These are phyloP conservation scores for Glebionis coronaria DNA, from an alignment of 129 eudicot genomes.

Conservation along the genomic window DNA sequence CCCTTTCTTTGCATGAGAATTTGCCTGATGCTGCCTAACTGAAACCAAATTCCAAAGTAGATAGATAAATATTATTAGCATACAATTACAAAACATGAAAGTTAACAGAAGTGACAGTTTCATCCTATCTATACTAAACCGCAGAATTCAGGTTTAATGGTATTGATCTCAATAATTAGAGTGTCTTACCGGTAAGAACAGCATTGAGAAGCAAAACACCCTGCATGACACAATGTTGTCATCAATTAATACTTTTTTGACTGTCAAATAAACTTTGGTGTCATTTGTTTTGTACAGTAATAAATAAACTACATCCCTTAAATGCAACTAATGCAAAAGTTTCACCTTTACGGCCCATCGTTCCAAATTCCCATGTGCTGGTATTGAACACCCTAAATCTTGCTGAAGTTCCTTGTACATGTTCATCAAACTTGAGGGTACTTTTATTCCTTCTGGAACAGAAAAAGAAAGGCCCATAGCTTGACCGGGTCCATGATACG, in stretches of 20 bases:
- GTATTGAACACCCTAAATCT: conserved; percentile 80
- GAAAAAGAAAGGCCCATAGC: conserved; percentile 99
- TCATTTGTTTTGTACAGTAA: background rate
- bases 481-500: conserved; percentile 98
- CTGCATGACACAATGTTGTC: conserved; percentile 36
- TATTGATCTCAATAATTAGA: background rate
- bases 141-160: background rate
- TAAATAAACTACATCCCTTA: background rate
- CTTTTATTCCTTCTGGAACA: conserved; percentile 74
- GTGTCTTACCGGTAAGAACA: conserved; percentile 79
- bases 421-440: conserved; percentile 88
- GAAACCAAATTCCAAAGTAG: background rate
- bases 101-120: background rate
- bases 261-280: background rate
- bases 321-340: background rate
- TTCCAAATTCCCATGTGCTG: conserved; percentile 86
- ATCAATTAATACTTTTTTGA: conserved; percentile 19
- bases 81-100: background rate
- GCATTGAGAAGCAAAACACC: conserved; percentile 87
- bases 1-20: conserved; percentile 94
- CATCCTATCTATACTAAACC: background rate
- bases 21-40: conserved; percentile 94
- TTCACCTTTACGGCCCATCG: conserved; percentile 91
- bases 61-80: background rate
- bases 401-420: conserved; percentile 88